A percentile compares a stretch with the other conserved stretches of the same genome.
Evolutionary conservation across 2,329 filamentous ascomycete species (phyloP).

Genomic region (Fusarium nurragi): DNA sequence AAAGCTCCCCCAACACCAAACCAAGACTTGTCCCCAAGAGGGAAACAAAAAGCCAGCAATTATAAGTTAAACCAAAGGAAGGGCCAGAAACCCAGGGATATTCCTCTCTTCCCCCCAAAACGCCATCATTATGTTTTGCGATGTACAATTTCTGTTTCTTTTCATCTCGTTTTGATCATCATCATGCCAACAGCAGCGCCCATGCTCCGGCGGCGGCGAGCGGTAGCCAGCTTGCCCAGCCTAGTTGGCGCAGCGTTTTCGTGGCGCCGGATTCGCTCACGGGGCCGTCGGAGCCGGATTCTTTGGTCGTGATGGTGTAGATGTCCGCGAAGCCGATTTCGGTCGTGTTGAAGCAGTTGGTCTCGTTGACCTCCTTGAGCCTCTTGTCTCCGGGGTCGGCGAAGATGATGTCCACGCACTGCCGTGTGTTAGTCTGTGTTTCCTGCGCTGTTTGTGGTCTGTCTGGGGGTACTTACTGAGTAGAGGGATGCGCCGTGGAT

Average conservation of each 20-base stretch:
- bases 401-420: conserved; percentile 97
- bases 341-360: conserved; percentile 90
- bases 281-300: conserved; percentile 50
- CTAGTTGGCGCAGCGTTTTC: conserved; percentile 27
- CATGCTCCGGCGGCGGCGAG: conserved; percentile 52
- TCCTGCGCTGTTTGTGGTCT: no score
- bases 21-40: conserved; percentile 9
- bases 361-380: conserved; percentile 76
- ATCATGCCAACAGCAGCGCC: conserved; percentile 50
- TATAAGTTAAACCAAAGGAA: not conserved
- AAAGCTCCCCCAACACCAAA: conserved; percentile 40
- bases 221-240: conserved; percentile 55
- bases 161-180: not conserved
- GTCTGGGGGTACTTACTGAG: conserved; percentile 66
- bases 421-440: conserved; percentile 10
- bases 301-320: conserved; percentile 71
- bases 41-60: conserved; percentile 5
- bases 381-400: conserved; percentile 75
- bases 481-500: conserved; percentile 85
- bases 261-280: conserved; percentile 44
- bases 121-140: conserved; percentile 39
- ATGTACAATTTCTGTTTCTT: conserved; percentile 35
- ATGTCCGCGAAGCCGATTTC: conserved; percentile 80
- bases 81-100: conserved; percentile 27
- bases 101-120: conserved; percentile 25